These are phyloP conservation scores for Pichia sp. DNA, from an alignment of 1,139 yeast species.

Conservation along the genomic window DNA sequence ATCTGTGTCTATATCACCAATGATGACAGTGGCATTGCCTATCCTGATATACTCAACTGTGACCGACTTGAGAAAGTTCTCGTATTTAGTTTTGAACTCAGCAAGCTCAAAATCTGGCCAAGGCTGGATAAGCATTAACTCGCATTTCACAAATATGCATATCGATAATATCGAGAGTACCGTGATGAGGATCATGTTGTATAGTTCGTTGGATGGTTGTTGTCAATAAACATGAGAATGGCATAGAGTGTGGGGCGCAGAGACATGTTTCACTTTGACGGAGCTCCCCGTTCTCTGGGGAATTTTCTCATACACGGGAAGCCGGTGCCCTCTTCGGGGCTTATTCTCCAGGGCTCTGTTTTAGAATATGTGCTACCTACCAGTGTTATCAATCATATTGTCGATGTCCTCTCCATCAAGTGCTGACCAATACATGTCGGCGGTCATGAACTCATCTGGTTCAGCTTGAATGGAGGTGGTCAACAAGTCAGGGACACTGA, in stretches of 20 bases:
- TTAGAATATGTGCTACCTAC: too few relatives aligned
- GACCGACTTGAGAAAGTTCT: too few relatives aligned
- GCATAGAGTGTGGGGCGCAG: background rate
- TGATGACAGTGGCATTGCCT: constrained; percentile 15
- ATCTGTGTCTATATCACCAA: constrained; percentile 16
- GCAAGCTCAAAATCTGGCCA: too few relatives aligned
- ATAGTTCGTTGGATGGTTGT: background rate
- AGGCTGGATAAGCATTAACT: background rate
- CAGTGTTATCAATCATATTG: too few relatives aligned
- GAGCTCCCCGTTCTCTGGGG: background rate
- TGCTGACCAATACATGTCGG: too few relatives aligned
- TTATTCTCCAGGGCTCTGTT: too few relatives aligned
- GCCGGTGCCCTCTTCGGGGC: background rate
- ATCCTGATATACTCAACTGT: too few relatives aligned
- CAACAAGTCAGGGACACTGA: too few relatives aligned
- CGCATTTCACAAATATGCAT: background rate
- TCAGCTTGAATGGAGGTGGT: too few relatives aligned
- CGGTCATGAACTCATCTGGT: too few relatives aligned
- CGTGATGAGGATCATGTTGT: background rate
- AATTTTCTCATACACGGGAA: background rate
- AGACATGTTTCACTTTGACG: background rate
- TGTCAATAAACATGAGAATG: background rate
- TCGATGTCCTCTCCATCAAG: too few relatives aligned
- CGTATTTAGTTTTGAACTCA: too few relatives aligned
- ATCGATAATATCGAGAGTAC: background rate